Conservation (phyloP, 768 basidiomycete genomes). For the Suillus americanus region DNA sequence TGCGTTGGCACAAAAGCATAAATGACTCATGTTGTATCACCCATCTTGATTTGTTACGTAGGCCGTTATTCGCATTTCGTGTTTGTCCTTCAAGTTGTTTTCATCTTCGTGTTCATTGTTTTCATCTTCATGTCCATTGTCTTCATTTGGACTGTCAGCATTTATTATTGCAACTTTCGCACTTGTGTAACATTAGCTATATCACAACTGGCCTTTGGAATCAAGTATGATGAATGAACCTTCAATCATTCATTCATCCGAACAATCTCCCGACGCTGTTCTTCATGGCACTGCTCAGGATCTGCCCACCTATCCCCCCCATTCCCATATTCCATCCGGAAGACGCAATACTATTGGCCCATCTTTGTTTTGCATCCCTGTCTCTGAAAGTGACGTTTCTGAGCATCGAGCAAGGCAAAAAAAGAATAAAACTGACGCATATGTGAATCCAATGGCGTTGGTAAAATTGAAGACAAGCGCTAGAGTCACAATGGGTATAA, state of each 20-base stretch:
- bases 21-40: constrained; percentile 5
- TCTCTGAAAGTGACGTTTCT: constrained; percentile 48
- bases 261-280: constrained; percentile 80
- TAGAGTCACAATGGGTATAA: constrained; percentile 90
- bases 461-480: constrained; percentile 96
- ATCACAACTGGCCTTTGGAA: constrained; percentile 10
- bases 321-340: constrained; percentile 71
- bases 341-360: constrained; percentile 77
- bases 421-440: constrained; percentile 58
- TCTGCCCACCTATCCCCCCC: constrained; percentile 81
- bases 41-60: constrained; percentile 9
- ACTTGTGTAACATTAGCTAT: constrained; percentile 30
- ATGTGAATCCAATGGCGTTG: constrained; percentile 96
- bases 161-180: constrained; percentile 25
- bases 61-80: constrained; percentile 21
- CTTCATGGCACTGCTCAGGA: constrained; percentile 81
- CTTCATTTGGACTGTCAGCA: constrained; percentile 16
- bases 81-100: constrained; percentile 15
- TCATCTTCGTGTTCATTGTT: constrained; percentile 27
- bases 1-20: constrained; percentile 10
- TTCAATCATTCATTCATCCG: constrained; percentile 35
- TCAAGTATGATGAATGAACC: constrained; percentile 6
- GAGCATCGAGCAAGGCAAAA: constrained; percentile 9
- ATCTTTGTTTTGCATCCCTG: constrained; percentile 89
- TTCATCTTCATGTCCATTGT: constrained; percentile 11